phyloP scores from a whole-genome alignment of 164 flowering plant genomes.

The Magnolia sinica region DNA sequence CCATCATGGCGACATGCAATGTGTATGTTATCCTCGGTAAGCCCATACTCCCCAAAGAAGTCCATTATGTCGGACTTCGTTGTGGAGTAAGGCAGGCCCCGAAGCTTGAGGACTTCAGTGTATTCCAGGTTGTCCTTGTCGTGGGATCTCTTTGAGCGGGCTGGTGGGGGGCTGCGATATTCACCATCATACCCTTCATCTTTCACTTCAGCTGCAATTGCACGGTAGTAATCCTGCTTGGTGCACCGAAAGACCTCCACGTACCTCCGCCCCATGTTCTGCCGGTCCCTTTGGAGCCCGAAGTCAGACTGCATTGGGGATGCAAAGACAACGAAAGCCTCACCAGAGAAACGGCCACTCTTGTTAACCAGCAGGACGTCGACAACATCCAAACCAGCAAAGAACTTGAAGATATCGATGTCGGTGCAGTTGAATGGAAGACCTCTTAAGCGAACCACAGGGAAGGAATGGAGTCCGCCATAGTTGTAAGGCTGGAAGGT shows the following conservation, averaged over 20 bases:
- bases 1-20: conserved; percentile 82
- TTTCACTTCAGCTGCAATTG: conserved; percentile 81
- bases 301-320: conserved; percentile 67
- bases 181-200: conserved; percentile 64
- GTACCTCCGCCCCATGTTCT: conserved; percentile 81
- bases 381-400: conserved; percentile 81
- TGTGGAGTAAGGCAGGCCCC: conserved; percentile 82
- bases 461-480: conserved; percentile 46
- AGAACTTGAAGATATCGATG: conserved; percentile 80
- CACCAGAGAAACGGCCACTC: conserved; percentile 48
- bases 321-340: conserved; percentile 85
- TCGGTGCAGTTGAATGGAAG: conserved; percentile 89
- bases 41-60: conserved; percentile 62
- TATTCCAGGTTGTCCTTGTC: conserved; percentile 76
- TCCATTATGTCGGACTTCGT: conserved; percentile 60
- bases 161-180: conserved; percentile 54
- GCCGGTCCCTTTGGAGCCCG: conserved; percentile 74
- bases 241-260: conserved; percentile 85
- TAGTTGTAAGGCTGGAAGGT: conserved; percentile 23
- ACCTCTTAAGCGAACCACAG: conserved; percentile 88
- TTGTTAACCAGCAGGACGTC: conserved; percentile 80
- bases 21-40: conserved; percentile 56
- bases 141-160: conserved; percentile 48
- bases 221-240: conserved; percentile 85
- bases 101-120: conserved; percentile 70